Conservation (phyloP, 139 green algal species). For the Zygnema cylindricum region DNA sequence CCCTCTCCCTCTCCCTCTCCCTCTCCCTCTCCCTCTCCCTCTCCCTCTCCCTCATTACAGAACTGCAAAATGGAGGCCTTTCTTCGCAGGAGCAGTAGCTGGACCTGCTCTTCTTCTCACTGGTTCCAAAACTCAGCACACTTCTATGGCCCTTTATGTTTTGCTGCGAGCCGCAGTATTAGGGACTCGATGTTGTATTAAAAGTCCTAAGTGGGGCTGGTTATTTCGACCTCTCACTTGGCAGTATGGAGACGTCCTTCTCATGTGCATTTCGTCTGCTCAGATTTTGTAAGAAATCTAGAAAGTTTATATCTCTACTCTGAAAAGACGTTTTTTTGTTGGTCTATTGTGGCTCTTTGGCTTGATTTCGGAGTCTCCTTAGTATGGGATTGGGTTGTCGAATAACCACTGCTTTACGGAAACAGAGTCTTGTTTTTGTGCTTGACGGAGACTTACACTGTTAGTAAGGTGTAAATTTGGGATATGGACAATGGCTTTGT, state of each 20-base stretch:
- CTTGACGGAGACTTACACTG: too few species aligned
- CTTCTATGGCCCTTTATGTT: conserved; percentile 87
- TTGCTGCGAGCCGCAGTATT: conserved; percentile 85
- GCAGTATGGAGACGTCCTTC: conserved; percentile 80
- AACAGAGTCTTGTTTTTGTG: too few species aligned
- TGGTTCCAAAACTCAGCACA: conserved; percentile 73
- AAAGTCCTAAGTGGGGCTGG: conserved; percentile 45
- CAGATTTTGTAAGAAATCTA: conserved; percentile 62
- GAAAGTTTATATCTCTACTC: not conserved
- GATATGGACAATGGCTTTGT: too few species aligned
- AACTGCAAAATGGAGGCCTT: conserved; percentile 69
- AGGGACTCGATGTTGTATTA: conserved; percentile 85
- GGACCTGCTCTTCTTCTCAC: conserved; percentile 82
- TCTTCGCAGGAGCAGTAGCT: conserved; percentile 80
- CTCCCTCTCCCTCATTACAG: too few species aligned
- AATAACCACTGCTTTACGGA: too few species aligned
- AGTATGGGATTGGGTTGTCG: not conserved
- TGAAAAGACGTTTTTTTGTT: too few species aligned
- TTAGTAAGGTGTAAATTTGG: too few species aligned
- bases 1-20: not conserved
- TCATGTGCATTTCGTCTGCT: conserved; percentile 81
- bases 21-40: not conserved
- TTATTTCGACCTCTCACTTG: conserved; percentile 68
- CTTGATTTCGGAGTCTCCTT: not conserved
- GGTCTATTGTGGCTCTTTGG: too few species aligned